Evolutionary conservation across 192 early-diverging fungal species (phyloP), one percentile per base, ranked within the genome.

Genomic region (Umbelopsis sp.): DNA sequence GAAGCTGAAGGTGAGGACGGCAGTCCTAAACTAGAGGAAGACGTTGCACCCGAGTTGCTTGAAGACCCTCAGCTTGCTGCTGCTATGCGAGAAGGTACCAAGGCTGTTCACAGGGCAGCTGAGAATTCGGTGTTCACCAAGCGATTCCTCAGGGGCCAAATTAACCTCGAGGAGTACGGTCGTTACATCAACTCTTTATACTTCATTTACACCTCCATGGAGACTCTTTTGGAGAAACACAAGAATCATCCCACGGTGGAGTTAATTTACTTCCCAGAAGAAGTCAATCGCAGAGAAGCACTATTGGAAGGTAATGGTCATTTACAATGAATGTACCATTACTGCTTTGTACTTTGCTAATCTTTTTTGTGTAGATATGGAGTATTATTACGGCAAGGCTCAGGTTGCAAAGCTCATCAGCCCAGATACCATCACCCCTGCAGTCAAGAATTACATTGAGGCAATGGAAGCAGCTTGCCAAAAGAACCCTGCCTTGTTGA

Each of bases 51-150:
- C 18, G 55, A 55, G 25, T 46, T 67, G 5, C 58, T 74, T 2
- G 77, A 74, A 22, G 69, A 74, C 25, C 72, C 79, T 68, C 79
- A 82, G 68, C 72, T 86, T 52, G 78, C 86, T 21, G 72, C 70
- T 27, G 81, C 79, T 50, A 81, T 88, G 74, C 78, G 78, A 49
- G 81, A 88, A 75, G 80, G 83, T 30, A 88, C 86, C 49, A 85
- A 84, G 53, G 73, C 66, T 35, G 75, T 84, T 20, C 86, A 88
- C 66, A 71, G 74, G 27, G 70, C 76, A 20, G 86, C 86, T 44
- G 86, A 85, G 48, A 78, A 76, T 46, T 81, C 79, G 23, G 81
- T 81, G 22, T 86, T 88, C 61, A 75, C 84, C 66, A 85, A 80
- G 27, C 78, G 74, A 45, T 84, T 88, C 51, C 77, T 88, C 61